A percentile compares a stretch with the other conserved stretches of the same genome.
Conservation (phyloP, 495 filamentous ascomycete species). For the Hyaloscypha hepaticicola region DNA sequence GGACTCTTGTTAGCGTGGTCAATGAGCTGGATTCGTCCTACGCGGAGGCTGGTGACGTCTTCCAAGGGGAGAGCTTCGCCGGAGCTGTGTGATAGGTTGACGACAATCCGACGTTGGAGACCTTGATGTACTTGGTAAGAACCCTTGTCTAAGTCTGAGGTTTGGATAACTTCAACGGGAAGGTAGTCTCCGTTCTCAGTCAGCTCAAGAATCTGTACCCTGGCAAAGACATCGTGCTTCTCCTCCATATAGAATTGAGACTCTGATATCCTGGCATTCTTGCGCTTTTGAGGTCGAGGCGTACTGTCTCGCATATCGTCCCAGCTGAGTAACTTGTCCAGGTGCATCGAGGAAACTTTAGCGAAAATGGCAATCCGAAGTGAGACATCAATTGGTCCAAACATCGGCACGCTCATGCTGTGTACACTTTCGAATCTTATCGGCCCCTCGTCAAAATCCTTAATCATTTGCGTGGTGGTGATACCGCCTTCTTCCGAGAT, state of each 20-base stretch:
- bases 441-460: constrained; percentile 90
- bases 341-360: constrained; percentile 85
- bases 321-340: constrained; percentile 98
- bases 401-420: constrained; percentile 95
- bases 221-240: constrained; percentile 86
- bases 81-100: constrained; percentile 86
- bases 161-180: constrained; percentile 90
- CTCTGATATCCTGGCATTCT: constrained; percentile 77
- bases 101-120: constrained; percentile 81
- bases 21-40: constrained; percentile 76
- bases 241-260: constrained; percentile 91
- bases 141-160: constrained; percentile 74
- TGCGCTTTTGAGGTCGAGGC: constrained; percentile 53
- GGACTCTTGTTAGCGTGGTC: constrained; percentile 83
- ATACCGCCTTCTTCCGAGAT: constrained; percentile 89
- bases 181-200: constrained; percentile 87
- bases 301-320: constrained; percentile 90
- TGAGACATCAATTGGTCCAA: constrained; percentile 69
- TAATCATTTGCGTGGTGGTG: constrained; percentile 91
- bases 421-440: constrained; percentile 96
- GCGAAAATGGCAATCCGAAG: constrained; percentile 94
- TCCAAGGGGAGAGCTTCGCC: constrained; percentile 85
- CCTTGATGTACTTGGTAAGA: constrained; percentile 95
- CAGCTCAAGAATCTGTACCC: constrained; percentile 84
- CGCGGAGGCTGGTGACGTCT: constrained; percentile 69